Evolutionary conservation across 2,329 filamentous ascomycete species (phyloP).

Genomic region (Stagonosporopsis chrysanthemi): DNA sequence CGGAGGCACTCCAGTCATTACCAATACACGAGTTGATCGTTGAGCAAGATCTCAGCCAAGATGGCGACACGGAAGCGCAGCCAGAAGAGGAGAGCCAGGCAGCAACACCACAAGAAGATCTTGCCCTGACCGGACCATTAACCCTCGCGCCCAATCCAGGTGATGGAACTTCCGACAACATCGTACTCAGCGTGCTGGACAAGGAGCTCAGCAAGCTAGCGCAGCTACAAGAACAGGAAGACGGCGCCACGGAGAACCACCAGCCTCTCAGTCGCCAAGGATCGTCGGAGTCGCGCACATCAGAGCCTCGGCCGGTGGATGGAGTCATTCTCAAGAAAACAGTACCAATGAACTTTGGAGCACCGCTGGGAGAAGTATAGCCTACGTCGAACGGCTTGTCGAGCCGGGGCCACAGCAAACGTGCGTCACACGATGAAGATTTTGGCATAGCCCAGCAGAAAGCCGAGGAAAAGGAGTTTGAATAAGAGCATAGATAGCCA

Average conservation of each 20-base stretch:
- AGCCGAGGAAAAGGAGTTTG: neutral
- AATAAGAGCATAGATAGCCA: conserved; percentile 8
- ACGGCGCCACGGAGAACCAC: conserved; percentile 24
- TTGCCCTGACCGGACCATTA: conserved; percentile 40
- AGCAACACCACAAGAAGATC: conserved; percentile 31
- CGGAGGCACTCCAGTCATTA: conserved; percentile 19
- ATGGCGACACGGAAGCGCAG: conserved; percentile 15
- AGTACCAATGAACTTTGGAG: conserved; percentile 45
- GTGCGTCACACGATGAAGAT: neutral
- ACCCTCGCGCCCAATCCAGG: conserved; percentile 43
- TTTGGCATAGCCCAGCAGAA: neutral
- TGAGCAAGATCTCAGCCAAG: conserved; percentile 13
- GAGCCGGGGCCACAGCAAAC: conserved; percentile 1
- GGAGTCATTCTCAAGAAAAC: conserved; percentile 46
- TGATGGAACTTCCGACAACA: conserved; percentile 41
- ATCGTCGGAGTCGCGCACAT: conserved; percentile 31
- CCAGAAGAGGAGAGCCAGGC: conserved; percentile 20
- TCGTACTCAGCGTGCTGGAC: conserved; percentile 39
- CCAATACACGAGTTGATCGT: conserved; percentile 23
- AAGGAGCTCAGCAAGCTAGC: conserved; percentile 38
- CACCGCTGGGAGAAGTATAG: conserved; percentile 43
- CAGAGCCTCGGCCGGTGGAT: conserved; percentile 37
- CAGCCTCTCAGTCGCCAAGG: conserved; percentile 32
- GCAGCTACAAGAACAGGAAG: conserved; percentile 27
- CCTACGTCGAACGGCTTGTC: neutral